Evolutionary conservation across 345 rosid species (phyloP).

Genomic region (Xanthoceras sorbifolium): DNA sequence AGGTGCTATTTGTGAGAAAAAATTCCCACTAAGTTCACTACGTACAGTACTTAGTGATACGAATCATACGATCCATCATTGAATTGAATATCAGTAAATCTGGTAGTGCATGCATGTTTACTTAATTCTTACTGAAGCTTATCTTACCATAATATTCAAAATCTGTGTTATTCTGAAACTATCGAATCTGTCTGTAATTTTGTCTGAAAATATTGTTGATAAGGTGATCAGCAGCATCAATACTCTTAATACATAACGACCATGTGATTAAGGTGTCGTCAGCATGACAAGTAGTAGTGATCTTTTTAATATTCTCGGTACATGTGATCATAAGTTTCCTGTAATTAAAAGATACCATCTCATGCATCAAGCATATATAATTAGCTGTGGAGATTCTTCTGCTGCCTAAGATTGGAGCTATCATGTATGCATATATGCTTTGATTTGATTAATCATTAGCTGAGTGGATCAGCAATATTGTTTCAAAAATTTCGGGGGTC

Average conservation of each 20-base stretch:
- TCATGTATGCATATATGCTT: constrained; percentile 5
- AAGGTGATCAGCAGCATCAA: background rate
- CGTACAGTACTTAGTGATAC: background rate
- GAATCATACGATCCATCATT: background rate
- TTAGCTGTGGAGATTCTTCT: constrained; percentile 12
- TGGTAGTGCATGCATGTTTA: no score
- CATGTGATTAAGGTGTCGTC: background rate
- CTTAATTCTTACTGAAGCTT: no score
- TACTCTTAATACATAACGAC: background rate
- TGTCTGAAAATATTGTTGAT: no score
- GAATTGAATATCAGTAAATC: no score
- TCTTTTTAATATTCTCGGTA: background rate
- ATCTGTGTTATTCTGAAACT: background rate
- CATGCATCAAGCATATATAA: constrained; percentile 17
- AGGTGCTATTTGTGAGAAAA: constrained; percentile 15
- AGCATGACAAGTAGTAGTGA: background rate
- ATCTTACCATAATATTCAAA: no score
- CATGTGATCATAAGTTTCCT: background rate
- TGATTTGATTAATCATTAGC: constrained; percentile 36
- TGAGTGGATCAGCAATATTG: constrained; percentile 17
- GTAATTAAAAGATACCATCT: constrained; percentile 4
- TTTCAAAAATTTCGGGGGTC: constrained; percentile 20
- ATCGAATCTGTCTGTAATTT: background rate
- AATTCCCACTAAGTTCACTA: constrained; percentile 12
- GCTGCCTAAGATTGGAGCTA: constrained; percentile 10